These are phyloP conservation scores for Beauveria sp. DNA, from an alignment of 2,329 filamentous ascomycete genomes.

Conservation along the genomic window DNA sequence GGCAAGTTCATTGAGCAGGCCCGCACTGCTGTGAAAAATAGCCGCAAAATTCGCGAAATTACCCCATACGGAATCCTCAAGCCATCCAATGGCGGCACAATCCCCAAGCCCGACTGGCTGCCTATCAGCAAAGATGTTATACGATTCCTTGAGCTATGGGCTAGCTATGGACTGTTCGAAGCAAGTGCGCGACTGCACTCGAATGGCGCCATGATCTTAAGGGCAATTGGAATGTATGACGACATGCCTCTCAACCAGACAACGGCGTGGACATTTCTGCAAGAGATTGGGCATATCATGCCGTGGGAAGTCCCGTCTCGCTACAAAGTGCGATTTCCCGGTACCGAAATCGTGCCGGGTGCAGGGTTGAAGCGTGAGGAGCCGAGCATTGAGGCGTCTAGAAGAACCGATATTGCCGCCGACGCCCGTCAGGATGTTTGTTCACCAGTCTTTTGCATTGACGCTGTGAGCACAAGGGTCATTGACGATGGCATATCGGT, in stretches of 20 bases:
- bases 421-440: constrained; percentile 45
- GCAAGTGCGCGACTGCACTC: constrained; percentile 46
- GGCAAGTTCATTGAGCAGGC: constrained; percentile 43
- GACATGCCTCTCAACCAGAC: constrained; percentile 35
- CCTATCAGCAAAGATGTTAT: constrained; percentile 43
- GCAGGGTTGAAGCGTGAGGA: constrained; percentile 32
- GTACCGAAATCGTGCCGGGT: constrained; percentile 33
- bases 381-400: constrained; percentile 26
- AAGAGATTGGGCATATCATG: constrained; percentile 64
- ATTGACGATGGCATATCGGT: constrained; percentile 77
- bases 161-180: constrained; percentile 47
- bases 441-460: constrained; percentile 65
- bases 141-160: constrained; percentile 63
- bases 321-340: constrained; percentile 51
- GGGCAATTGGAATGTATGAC: constrained; percentile 52
- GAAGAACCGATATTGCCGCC: constrained; percentile 36
- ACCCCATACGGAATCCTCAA: constrained; percentile 40
- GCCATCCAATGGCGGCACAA: constrained; percentile 19
- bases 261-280: constrained; percentile 56
- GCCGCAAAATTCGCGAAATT: constrained; percentile 40
- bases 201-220: constrained; percentile 57
- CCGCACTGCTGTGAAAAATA: constrained; percentile 41
- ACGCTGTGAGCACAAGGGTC: constrained; percentile 56
- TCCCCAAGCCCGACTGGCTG: constrained; percentile 22
- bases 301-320: constrained; percentile 63